A percentile compares a stretch with the other conserved stretches of the same genome.
These are phyloP conservation scores for Tricholoma saponaceum DNA, from an alignment of 768 basidiomycete genomes.

Conservation along the genomic window DNA sequence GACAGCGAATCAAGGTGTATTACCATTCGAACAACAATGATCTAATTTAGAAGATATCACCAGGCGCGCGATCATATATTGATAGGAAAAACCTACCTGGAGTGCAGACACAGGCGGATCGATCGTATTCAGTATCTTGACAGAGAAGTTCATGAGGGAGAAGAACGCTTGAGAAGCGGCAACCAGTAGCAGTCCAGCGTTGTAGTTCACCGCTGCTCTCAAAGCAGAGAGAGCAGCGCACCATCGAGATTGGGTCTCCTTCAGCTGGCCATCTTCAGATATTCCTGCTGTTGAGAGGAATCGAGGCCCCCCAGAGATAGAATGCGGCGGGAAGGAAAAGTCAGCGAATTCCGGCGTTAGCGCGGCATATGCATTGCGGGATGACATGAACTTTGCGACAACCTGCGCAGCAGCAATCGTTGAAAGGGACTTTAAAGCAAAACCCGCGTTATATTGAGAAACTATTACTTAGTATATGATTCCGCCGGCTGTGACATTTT, in stretches of 20 bases:
- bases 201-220: constrained; percentile 20
- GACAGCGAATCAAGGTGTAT: background rate
- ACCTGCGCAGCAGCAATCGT: background rate
- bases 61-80: constrained; percentile 42
- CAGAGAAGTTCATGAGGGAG: constrained; percentile 53
- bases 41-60: background rate
- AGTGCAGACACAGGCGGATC: constrained; percentile 54
- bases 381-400: background rate
- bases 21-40: constrained; percentile 55
- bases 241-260: constrained; percentile 5
- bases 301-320: background rate
- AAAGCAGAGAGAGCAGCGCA: background rate
- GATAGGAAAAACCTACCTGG: constrained; percentile 34
- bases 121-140: constrained; percentile 54
- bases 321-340: constrained; percentile 7
- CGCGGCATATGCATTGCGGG: constrained; percentile 12
- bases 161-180: constrained; percentile 55
- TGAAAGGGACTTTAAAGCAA: background rate
- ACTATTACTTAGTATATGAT: no score
- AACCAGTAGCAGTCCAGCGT: constrained; percentile 57
- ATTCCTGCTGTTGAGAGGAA: constrained; percentile 5
- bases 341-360: constrained; percentile 16
- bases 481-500: no score
- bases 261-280: background rate
- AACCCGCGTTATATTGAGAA: no score